A percentile compares a stretch with the other conserved stretches of the same genome.
phyloP scores from a whole-genome alignment of 345 rosid genomes.

The Hirschfeldia incana region DNA sequence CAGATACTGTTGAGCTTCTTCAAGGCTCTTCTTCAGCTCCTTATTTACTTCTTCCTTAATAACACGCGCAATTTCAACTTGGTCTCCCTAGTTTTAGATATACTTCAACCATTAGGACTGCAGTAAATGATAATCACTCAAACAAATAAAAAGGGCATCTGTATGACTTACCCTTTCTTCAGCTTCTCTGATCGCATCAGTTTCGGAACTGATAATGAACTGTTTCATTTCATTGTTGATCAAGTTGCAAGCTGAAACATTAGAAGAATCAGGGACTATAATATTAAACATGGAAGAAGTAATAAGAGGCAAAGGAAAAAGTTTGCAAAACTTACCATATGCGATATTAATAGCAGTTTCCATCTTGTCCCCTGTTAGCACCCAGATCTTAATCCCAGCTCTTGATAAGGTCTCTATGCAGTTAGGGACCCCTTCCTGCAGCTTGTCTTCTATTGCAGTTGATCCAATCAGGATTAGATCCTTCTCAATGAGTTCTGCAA shows the following conservation, averaged over 20 bases:
- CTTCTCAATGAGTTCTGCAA: conserved; percentile 86
- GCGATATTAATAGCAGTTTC: conserved; percentile 99
- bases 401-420: conserved; percentile 94
- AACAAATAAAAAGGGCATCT: background rate
- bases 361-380: conserved; percentile 95
- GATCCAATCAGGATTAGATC: conserved; percentile 81
- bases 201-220: conserved; percentile 90
- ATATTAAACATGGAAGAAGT: conserved; percentile 4
- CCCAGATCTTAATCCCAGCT: conserved; percentile 99
- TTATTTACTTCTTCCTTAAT: conserved; percentile 77
- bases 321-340: conserved; percentile 57
- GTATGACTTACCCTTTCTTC: conserved; percentile 47
- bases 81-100: conserved; percentile 39
- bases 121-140: background rate
- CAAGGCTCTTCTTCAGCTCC: conserved; percentile 71
- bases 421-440: conserved; percentile 95
- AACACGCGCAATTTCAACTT: conserved; percentile 76
- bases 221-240: conserved; percentile 92
- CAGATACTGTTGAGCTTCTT: conserved; percentile 70
- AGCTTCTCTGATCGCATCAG: conserved; percentile 80
- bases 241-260: conserved; percentile 86
- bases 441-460: conserved; percentile 99
- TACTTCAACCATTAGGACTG: background rate
- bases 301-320: background rate
- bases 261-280: conserved; percentile 7